Conservation (phyloP, 106 monocot species). For the Phalaenopsis aphrodite region DNA sequence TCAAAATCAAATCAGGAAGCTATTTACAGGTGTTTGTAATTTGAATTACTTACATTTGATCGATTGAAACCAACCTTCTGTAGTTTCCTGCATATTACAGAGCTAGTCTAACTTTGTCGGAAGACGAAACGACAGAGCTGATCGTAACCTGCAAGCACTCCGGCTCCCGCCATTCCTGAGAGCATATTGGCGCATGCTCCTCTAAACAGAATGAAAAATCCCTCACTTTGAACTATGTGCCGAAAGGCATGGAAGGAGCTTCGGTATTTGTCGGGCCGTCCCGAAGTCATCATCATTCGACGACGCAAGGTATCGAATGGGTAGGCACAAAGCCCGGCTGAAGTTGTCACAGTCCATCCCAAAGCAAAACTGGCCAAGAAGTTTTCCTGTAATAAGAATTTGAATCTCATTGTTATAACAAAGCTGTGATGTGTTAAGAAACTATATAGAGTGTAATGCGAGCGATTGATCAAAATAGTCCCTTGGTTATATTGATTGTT, state of each 20-base stretch:
- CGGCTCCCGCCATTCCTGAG: conserved; percentile 85
- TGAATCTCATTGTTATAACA: not conserved
- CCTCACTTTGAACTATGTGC: conserved; percentile 52
- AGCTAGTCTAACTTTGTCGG: conserved; percentile 12
- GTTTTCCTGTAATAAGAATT: conserved; percentile 49
- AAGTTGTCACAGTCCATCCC: conserved; percentile 71
- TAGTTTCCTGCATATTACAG: not conserved
- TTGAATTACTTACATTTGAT: not conserved
- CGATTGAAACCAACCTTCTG: not conserved
- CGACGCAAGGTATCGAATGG: conserved; percentile 89
- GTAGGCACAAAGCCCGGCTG: conserved; percentile 75
- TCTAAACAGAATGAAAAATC: conserved; percentile 55
- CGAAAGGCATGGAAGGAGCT: conserved; percentile 50
- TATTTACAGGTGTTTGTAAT: conserved; percentile 2
- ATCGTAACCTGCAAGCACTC: conserved; percentile 85
- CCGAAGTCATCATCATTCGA: conserved; percentile 95
- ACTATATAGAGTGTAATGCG: no score
- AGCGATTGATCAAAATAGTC: no score
- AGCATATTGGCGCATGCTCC: conserved; percentile 87
- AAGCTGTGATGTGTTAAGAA: not conserved
- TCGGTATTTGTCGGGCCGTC: conserved; percentile 54
- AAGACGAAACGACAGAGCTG: conserved; percentile 47
- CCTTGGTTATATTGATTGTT: no score
- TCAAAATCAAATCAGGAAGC: not conserved
- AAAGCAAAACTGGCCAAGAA: conserved; percentile 76